Base-by-base conservation (phyloP, 805 yeast species). In the Candida ovalis region DNA sequence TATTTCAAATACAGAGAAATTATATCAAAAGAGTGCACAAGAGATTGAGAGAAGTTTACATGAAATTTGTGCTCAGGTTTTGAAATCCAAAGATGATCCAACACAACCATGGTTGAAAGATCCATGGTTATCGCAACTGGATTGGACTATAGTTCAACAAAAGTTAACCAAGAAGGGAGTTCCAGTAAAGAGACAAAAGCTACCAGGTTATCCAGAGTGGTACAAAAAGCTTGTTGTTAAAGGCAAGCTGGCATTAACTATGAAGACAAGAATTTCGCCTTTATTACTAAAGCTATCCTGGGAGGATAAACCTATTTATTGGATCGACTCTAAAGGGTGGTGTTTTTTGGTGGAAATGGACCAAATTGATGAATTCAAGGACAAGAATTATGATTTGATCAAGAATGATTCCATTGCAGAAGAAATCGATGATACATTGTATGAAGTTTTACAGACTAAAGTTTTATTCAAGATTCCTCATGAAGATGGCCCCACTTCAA, bases 141-240 rank as follows among this genome's bases (percentile, higher is more conserved):
- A 94, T 64, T 94, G 99, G 99, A 77, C 81, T 0, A 69, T 84
- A 1, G 73, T 72, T 28, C 84, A 86, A 1, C 63, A 76, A 0
- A 75, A 81, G 45, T 53, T 81, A 38, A 87, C 84, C 13, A 88
- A 88, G 60, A 73, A 77, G 35, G 96, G 94, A 2, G 69, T 67
- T 3, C 87, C 88, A 1, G 75, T 71, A 22, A 86, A 88, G 46
- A 81, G 78, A 23, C 96, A 88, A 64, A 89, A 80, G 57, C 61
- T 88, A 42, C 95, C 96, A 0, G 98, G 97, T 0, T 88, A 76
- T 58, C 99, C 99, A 0, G 85, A 85, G 55, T 94, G 99, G 99
- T 95, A 88, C 64, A 78, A 86, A 50, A 82, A 81, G 23, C 60
- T 80, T 33, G 68, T 72, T 51, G 73, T 69, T 39, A 64, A 70